phyloP scores from a whole-genome alignment of 306 rosid genomes.

The Cercis canadensis region DNA sequence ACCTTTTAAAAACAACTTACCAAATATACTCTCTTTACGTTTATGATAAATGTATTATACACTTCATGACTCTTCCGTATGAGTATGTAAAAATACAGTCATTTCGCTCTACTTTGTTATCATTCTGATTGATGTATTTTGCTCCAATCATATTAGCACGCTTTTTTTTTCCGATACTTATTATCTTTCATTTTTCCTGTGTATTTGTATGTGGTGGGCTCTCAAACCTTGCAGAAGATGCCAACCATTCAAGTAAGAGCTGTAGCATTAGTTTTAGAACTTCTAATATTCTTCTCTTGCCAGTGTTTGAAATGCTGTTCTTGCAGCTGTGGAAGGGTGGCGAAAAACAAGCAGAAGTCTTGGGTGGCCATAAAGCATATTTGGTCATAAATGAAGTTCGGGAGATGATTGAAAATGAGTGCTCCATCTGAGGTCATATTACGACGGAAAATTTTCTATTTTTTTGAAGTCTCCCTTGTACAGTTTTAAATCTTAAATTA shows the following conservation, averaged over 20 bases:
- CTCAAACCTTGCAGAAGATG: conserved; percentile 73
- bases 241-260: conserved; percentile 87
- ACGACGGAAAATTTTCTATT: no score
- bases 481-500: no score
- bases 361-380: conserved; percentile 80
- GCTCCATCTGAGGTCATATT: conserved; percentile 38
- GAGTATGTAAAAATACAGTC: not conserved
- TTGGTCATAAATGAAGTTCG: conserved; percentile 70
- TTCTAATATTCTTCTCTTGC: conserved; percentile 6
- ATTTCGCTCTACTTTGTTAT: conserved; percentile 21
- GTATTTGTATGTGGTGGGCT: conserved; percentile 40
- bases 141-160: conserved; percentile 33
- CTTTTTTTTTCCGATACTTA: conserved; percentile 13
- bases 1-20: not conserved
- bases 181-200: conserved; percentile 29
- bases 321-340: conserved; percentile 86
- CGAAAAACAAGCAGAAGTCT: conserved; percentile 75
- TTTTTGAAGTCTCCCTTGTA: no score
- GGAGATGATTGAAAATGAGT: conserved; percentile 71
- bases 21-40: not conserved
- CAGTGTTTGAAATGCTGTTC: conserved; percentile 16
- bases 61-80: not conserved
- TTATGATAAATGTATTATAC: not conserved
- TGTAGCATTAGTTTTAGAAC: conserved; percentile 26
- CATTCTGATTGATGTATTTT: conserved; percentile 28